Evolutionary conservation across 768 basidiomycete species (phyloP).

Genomic region (Pseudohyphozyma bogoriensis): DNA sequence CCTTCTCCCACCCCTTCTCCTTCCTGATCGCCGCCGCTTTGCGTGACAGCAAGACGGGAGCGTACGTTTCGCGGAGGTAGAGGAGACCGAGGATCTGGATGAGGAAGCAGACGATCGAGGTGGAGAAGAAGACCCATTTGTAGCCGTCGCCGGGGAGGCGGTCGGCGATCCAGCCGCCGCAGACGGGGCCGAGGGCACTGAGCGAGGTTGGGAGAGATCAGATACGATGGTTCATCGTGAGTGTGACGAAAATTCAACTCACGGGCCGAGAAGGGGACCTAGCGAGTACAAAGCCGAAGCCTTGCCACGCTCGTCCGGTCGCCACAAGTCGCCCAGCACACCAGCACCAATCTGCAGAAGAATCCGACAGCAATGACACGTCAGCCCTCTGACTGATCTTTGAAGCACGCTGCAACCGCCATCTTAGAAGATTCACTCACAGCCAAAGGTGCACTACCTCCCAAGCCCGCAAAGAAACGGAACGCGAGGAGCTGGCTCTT

Average conservation of each 20-base stretch:
- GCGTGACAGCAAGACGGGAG: conserved; percentile 35
- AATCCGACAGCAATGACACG: too few relatives aligned
- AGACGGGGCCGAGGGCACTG: conserved; percentile 6
- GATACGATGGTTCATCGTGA: too few relatives aligned
- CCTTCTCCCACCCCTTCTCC: conserved; percentile 25
- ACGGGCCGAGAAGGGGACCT: conserved; percentile 23
- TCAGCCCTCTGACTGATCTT: too few relatives aligned
- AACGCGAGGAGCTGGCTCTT: conserved; percentile 54
- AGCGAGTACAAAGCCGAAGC: conserved; percentile 26
- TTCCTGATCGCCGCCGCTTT: conserved; percentile 35
- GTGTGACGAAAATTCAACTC: background rate
- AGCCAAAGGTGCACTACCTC: conserved; percentile 59
- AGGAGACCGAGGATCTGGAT: conserved; percentile 29
- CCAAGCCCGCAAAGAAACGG: conserved; percentile 59
- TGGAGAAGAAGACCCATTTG: conserved; percentile 29
- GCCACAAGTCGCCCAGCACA: conserved; percentile 34
- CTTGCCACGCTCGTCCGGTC: conserved; percentile 32
- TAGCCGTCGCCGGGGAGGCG: conserved; percentile 41
- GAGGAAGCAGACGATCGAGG: conserved; percentile 43
- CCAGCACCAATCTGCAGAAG: conserved; percentile 51
- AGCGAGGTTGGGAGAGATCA: background rate
- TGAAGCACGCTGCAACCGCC: too few relatives aligned
- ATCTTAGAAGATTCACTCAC: background rate
- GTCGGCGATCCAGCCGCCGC: conserved; percentile 43
- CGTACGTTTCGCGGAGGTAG: conserved; percentile 39